Evolutionary conservation across 2,329 filamentous ascomycete species (phyloP).

Genomic region (Drechslera avenae): DNA sequence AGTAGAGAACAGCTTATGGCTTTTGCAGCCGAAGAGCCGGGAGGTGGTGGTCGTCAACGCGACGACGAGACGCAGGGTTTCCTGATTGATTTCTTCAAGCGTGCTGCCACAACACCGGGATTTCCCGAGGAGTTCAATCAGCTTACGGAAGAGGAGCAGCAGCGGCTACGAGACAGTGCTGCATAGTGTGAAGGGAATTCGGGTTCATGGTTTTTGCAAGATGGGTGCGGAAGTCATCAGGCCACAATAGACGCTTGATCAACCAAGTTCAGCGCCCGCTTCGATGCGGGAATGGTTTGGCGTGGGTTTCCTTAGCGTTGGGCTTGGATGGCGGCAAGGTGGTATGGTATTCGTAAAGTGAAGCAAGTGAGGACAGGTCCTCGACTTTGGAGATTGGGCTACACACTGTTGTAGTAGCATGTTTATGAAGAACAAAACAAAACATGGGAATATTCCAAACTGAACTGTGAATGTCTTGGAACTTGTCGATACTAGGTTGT

Average conservation of each 20-base stretch:
- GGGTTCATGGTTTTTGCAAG: neutral
- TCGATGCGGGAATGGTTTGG: too few species aligned
- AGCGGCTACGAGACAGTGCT: constrained; percentile 53
- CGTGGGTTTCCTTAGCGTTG: too few species aligned
- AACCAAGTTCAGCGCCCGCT: too few species aligned
- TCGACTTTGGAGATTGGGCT: too few species aligned
- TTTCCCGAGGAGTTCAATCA: constrained; percentile 62
- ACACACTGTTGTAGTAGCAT: too few species aligned
- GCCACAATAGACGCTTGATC: neutral
- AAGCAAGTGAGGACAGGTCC: neutral
- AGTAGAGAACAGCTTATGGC: constrained; percentile 75
- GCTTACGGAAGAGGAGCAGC: constrained; percentile 61
- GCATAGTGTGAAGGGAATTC: constrained; percentile 11
- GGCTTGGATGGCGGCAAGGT: too few species aligned
- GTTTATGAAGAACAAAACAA: too few species aligned
- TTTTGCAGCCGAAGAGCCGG: constrained; percentile 63
- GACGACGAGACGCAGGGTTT: constrained; percentile 92
- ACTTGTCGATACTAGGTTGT: too few species aligned
- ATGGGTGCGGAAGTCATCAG: neutral
- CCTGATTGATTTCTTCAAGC: constrained; percentile 78
- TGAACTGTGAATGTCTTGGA: too few species aligned
- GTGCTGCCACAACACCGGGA: constrained; percentile 57
- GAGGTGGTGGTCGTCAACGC: constrained; percentile 61
- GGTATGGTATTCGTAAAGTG: neutral
- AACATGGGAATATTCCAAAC: too few species aligned